These are phyloP conservation scores for Tolypocladium cylindrosporum DNA, from an alignment of 2,329 filamentous ascomycete species.

Conservation along the genomic window DNA sequence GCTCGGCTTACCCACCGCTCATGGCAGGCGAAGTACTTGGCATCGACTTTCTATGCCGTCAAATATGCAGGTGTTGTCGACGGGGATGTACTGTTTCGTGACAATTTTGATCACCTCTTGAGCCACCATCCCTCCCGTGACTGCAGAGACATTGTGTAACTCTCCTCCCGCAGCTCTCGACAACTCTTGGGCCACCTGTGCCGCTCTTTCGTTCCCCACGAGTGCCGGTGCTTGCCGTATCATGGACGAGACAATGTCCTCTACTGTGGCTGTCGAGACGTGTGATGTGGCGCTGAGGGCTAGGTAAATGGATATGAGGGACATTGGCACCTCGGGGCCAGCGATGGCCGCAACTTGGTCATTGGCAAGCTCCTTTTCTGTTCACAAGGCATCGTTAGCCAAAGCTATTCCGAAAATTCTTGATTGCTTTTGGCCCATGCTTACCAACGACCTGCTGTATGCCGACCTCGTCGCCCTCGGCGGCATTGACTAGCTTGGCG, in stretches of 20 bases:
- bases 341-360: constrained; percentile 41
- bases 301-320: constrained; percentile 60
- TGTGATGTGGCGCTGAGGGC: constrained; percentile 48
- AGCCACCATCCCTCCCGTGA: constrained; percentile 87
- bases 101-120: constrained; percentile 93
- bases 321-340: constrained; percentile 39
- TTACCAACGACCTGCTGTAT: constrained; percentile 46
- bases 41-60: constrained; percentile 57
- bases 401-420: neutral
- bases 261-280: constrained; percentile 29
- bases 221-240: constrained; percentile 34
- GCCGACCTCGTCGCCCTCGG: constrained; percentile 30
- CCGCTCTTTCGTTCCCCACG: constrained; percentile 37
- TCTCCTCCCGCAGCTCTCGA: constrained; percentile 73
- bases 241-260: constrained; percentile 43
- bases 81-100: constrained; percentile 62
- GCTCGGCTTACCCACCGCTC: neutral
- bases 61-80: constrained; percentile 62
- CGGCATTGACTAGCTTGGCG: constrained; percentile 70
- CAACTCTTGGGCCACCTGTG: constrained; percentile 53
- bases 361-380: constrained; percentile 44
- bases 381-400: constrained; percentile 1
- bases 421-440: constrained; percentile 10
- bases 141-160: constrained; percentile 81
- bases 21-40: constrained; percentile 44